Evolutionary conservation across 179 eudicot species (phyloP).

Genomic region (Sideroxylon spinosum): DNA sequence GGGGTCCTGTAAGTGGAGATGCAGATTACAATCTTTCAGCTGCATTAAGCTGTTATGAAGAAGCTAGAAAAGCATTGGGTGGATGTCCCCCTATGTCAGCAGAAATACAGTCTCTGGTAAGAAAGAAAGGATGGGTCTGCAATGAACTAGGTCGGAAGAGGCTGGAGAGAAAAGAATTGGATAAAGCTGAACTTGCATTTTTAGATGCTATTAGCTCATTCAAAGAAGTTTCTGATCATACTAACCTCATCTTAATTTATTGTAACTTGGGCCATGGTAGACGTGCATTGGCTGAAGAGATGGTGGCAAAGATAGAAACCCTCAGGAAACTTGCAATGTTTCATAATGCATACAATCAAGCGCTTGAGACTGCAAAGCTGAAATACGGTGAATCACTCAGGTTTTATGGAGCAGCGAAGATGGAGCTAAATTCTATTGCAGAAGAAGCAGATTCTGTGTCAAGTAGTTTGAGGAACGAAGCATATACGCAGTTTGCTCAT

Average conservation of each 20-base stretch:
- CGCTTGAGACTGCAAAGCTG: constrained; percentile 61
- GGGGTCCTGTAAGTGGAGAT: constrained; percentile 46
- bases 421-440: constrained; percentile 37
- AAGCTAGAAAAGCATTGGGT: constrained; percentile 60
- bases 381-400: constrained; percentile 67
- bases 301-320: constrained; percentile 51
- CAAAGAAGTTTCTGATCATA: constrained; percentile 68
- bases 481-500: constrained; percentile 77
- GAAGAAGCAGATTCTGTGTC: constrained; percentile 38
- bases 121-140: constrained; percentile 96
- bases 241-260: constrained; percentile 72
- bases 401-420: constrained; percentile 76
- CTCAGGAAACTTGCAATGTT: constrained; percentile 46
- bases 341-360: constrained; percentile 51
- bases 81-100: constrained; percentile 39
- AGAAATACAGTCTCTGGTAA: constrained; percentile 59
- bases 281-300: constrained; percentile 81
- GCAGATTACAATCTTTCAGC: constrained; percentile 54
- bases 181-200: constrained; percentile 77
- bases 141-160: constrained; percentile 83
- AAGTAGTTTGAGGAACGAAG: constrained; percentile 56
- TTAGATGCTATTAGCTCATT: constrained; percentile 73
- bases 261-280: constrained; percentile 92
- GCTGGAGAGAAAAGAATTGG: constrained; percentile 63
- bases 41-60: constrained; percentile 66